Evolutionary conservation across 2,329 filamentous ascomycete genomes (phyloP).

Genomic region (Alternaria infectoria): DNA sequence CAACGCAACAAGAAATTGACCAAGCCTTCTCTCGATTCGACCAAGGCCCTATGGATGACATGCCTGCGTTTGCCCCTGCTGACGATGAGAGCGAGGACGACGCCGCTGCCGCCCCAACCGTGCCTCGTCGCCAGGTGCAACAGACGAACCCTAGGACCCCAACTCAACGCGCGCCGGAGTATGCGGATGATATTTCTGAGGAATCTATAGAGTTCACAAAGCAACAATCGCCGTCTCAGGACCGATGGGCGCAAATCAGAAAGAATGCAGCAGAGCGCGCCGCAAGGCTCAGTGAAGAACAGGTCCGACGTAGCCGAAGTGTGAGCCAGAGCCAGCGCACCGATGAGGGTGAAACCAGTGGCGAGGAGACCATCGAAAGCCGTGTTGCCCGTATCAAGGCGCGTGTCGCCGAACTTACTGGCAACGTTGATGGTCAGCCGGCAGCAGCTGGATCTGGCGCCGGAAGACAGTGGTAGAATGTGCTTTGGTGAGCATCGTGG

Average conservation of each 20-base stretch:
- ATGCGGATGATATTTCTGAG: conserved; percentile 49
- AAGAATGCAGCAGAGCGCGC: conserved; percentile 91
- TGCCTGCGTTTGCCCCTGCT: conserved; percentile 78
- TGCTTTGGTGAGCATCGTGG: conserved; percentile 16
- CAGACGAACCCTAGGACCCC: conserved; percentile 23
- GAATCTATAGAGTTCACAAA: conserved; percentile 49
- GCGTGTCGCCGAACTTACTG: conserved; percentile 90
- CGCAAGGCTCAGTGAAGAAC: conserved; percentile 69
- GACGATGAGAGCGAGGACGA: conserved; percentile 47
- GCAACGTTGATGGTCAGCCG: conserved; percentile 49
- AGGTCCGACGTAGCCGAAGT: conserved; percentile 61
- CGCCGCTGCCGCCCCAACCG: conserved; percentile 23
- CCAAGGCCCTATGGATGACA: conserved; percentile 85
- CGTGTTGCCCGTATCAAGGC: conserved; percentile 98
- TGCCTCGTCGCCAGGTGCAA: conserved; percentile 31
- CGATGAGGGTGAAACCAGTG: conserved; percentile 89
- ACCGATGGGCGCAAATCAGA: conserved; percentile 94
- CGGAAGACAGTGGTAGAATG: conserved; percentile 24
- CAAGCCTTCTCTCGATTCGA: conserved; percentile 75
- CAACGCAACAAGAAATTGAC: conserved; percentile 64
- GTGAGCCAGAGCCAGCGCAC: conserved; percentile 64
- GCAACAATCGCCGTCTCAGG: conserved; percentile 58
- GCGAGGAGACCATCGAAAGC: conserved; percentile 96
- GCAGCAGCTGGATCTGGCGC: conserved; percentile 8
- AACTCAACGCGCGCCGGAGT: conserved; percentile 20